Base-by-base conservation (phyloP, 345 rosid genomes). In the Syzygium grande region DNA sequence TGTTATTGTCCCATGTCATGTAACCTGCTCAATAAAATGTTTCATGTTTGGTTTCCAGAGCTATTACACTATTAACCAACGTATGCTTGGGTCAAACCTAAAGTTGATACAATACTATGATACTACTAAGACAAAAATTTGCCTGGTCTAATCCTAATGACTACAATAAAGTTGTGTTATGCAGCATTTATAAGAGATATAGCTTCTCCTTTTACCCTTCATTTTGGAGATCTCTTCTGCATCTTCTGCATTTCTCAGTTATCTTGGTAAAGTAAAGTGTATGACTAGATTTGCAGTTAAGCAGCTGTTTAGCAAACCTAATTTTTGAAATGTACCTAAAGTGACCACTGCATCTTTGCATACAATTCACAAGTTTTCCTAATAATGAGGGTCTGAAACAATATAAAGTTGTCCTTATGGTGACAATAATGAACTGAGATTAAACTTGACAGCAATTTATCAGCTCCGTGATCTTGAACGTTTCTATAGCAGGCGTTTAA, bases 61-160 rank as follows among this genome's bases (percentile, higher is more conserved):
- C 49, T 38, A 21, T 11, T 0, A 34, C 13, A 21, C 0, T 1
- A 5, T 19, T 34, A 13, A 73, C 5, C 2, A 41, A 38, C 0
- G 21, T 19, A 38, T 38, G 0, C 22, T 34, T 73, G 21, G 83
- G 83, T 19, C 10, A 73, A 34, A 1, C 11, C 49, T 73, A 73
- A 38, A 73, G 38, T 38, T 17, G 83, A 38, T 27, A 19, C 15
- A 1, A 73, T 3, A 5, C 4, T 1, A 38, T 38, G 21, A 11
- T 38, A 38, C 10, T 73, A 73, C 41, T 21, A 73, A 38, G 83
- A 38, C 83, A 21, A 22, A 11, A 43, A 38, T 22, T 73, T 21
- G 1, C 83, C 49, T 38, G 49, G 25, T 73, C 41, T 19, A 38
- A 73, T 73, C 83, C 19, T 73, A 21, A 73, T 21, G 27, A 19